phyloP scores from a whole-genome alignment of 805 yeast species.

The Kazachstania viticola region DNA sequence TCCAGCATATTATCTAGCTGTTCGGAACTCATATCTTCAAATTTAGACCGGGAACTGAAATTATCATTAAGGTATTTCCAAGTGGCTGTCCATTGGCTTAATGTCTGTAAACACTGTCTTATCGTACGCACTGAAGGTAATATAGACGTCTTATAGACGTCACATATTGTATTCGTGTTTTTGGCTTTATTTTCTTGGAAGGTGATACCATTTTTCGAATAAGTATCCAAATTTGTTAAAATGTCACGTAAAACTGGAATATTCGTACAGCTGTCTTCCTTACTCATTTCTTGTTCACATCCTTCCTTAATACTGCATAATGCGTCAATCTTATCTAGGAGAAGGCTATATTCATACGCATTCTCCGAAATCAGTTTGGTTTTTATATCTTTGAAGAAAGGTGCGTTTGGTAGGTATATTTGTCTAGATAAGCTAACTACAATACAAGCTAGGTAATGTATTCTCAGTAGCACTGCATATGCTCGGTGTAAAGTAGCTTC shows the following conservation, averaged over 20 bases:
- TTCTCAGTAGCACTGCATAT: conserved; percentile 25
- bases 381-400: conserved; percentile 8
- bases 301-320: conserved; percentile 4
- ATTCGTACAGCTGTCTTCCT: too few relatives aligned
- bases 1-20: conserved; percentile 15
- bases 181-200: not conserved
- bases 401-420: conserved; percentile 18
- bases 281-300: not conserved
- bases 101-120: conserved; percentile 5
- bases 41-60: conserved; percentile 3
- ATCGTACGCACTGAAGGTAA: conserved; percentile 9
- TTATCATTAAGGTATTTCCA: conserved; percentile 19
- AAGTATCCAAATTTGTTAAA: conserved; percentile 1
- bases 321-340: conserved; percentile 10
- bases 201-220: conserved; percentile 2
- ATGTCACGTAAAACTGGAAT: not conserved
- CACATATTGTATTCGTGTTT: conserved; percentile 5
- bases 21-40: conserved; percentile 6
- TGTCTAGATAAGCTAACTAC: conserved; percentile 16
- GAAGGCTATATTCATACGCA: conserved; percentile 15
- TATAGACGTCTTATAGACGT: conserved; percentile 11
- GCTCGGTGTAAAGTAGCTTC: conserved; percentile 33
- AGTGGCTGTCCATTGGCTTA: conserved; percentile 11
- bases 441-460: conserved; percentile 10
- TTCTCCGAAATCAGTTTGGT: conserved; percentile 15